Base-by-base conservation (phyloP, 495 filamentous ascomycete species). In the Neurospora sublineolata region DNA sequence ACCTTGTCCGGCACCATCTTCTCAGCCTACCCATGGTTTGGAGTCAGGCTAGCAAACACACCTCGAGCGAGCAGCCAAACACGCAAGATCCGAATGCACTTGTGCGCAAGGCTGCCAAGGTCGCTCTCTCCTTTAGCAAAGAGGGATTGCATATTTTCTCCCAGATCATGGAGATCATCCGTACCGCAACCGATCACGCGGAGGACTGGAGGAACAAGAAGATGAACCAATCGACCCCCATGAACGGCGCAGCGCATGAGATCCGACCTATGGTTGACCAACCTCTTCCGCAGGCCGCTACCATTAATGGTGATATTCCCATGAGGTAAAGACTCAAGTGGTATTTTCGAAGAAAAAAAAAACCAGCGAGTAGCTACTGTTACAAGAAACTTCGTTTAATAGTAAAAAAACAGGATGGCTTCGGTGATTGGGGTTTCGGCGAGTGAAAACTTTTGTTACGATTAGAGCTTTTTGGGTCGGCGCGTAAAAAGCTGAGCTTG, bases 81-180 rank as follows among this genome's bases (percentile, higher is more conserved):
- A 67, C 69, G 20, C 70, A 67, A 46, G 78, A 81, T 73, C 83
- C 77, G 42, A 79, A 79, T 68, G 81, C 76, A 18, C 74, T 76
- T 72, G 79, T 79, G 27, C 79, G 81, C 4, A 81, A 86, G 18
- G 81, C 85, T 23, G 92, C 92, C 3, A 87, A 91, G 72, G 82
- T 89, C 18, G 93, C 93, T 40, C 75, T 97, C 12, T 88, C 94
- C 0, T 87, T 98, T 38, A 93, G 93, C 3, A 91, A 90, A 72
- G 94, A 97, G 78, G 92, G 93, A 3, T 84, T 98, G 30, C 92
- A 96, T 74, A 94, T 97, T 87, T 91, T 97, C 86, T 84, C 86
- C 0, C 91, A 96, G 77, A 93, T 98, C 52, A 92, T 87, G 33
- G 88, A 87, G 0, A 89, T 94, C 0, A 87, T 97, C 33, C 90